Conservation (phyloP, 345 rosid species). For the Diplotaxis tenuifolia region DNA sequence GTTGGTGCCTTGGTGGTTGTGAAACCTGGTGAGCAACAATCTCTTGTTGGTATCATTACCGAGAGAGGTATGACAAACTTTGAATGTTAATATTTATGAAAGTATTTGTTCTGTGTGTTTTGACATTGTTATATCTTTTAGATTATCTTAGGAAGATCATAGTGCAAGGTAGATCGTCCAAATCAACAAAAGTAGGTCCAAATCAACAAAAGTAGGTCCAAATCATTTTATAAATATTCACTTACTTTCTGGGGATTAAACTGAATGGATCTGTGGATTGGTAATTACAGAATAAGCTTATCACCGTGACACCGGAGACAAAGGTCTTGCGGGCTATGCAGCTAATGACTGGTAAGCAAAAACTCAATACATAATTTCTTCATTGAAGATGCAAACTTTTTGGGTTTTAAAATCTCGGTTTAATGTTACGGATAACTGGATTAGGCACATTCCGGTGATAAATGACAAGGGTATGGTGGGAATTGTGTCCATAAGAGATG, state of each 20-base stretch:
- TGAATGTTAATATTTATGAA: neutral
- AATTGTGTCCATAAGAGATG: slow-evolving; percentile 98
- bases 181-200: slow-evolving; percentile 97
- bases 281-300: slow-evolving; percentile 79
- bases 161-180: slow-evolving; percentile 97
- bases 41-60: slow-evolving; percentile 93
- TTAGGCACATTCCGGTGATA: slow-evolving; percentile 95
- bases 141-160: slow-evolving; percentile 96
- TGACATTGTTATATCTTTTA: slow-evolving; percentile 14
- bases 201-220: too few relatives aligned
- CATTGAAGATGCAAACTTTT: neutral
- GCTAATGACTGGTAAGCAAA: slow-evolving; percentile 79
- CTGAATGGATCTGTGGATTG: neutral
- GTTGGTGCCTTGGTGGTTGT: slow-evolving; percentile 97
- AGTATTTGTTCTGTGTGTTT: neutral
- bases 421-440: slow-evolving; percentile 69
- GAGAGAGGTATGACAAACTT: slow-evolving; percentile 66
- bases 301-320: slow-evolving; percentile 87
- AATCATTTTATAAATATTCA: neutral
- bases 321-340: slow-evolving; percentile 96
- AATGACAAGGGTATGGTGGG: slow-evolving; percentile 79
- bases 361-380: neutral
- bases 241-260: neutral
- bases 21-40: slow-evolving; percentile 81
- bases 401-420: neutral